Evolutionary conservation across 352 stramenopile genomes (phyloP), one percentile per base, ranked within the genome.

Genomic region (Pythium chondricola): DNA sequence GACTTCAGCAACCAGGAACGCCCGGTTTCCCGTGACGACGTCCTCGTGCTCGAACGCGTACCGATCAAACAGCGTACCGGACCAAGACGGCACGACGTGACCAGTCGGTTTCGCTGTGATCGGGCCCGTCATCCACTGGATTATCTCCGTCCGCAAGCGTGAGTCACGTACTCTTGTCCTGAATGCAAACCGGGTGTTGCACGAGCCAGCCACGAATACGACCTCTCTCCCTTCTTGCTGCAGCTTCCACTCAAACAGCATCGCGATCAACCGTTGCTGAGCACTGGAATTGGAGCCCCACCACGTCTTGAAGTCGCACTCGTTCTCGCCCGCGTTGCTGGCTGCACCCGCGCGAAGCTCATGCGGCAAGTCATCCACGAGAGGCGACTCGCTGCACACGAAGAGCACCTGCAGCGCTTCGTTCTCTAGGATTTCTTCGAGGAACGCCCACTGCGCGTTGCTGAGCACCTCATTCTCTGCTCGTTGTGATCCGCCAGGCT

Each of bases 231-330:
- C 70, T 20, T 67, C 52, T 16, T 69, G 61, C 35, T 79, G 59
- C 14, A 89, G 41, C 32, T 85, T 86, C 78, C 78, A 89, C n/a
- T 86, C 73, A 27, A 86, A 86, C 4, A 89, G 36, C 9, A 79
- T 26, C 1, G 50, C 61, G 4, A 89, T 47, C 4, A 89, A 45
- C 1, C 75, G 67, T 39, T 65, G 43, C 29, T 85, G 78, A 0
- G 60, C 58, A 14, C 48, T 21, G 0, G 56, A 39, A 30, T 73
- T 77, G 4, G 22, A 37, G 4, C 61, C 55, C 75, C 78, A 89
- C 43, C 68, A 60, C 0, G 50, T 77, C 21, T 60, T 62, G 18
- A 57, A 55, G 16, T 65, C 59, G 21, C 45, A 50, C 37, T 47
- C 24, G 10, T 30, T 18, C 13, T 20, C 10, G 26, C 13, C 18